These are phyloP conservation scores for Ophiocytium majus DNA, from an alignment of 352 stramenopile genomes.

Conservation along the genomic window DNA sequence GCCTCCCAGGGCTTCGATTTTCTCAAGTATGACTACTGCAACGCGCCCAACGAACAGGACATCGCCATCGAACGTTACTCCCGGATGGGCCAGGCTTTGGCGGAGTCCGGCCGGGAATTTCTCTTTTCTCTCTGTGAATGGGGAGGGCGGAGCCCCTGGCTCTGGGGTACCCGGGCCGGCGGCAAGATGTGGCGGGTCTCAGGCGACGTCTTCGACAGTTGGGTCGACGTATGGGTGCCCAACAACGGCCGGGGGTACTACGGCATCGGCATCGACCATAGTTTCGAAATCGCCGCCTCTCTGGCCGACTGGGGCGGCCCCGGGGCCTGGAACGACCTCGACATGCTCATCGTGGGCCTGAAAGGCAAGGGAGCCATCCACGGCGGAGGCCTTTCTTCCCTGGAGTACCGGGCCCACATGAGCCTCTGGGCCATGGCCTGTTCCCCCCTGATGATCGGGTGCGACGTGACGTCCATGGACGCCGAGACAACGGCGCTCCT, in stretches of 20 bases:
- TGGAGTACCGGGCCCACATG: not conserved
- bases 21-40: constrained; percentile 5
- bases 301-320: not conserved
- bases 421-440: not conserved
- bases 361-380: not conserved
- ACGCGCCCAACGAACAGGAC: not conserved
- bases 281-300: no score
- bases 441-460: not conserved
- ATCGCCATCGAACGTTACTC: not conserved
- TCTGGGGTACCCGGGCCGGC: not conserved
- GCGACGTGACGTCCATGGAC: not conserved
- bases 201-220: not conserved
- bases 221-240: not conserved
- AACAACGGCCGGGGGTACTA: no score
- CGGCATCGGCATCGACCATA: not conserved
- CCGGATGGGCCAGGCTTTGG: not conserved
- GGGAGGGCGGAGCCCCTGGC: not conserved
- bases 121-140: not conserved
- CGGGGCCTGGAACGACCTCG: constrained; percentile 4
- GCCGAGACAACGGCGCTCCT: not conserved
- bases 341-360: constrained; percentile 1
- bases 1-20: not conserved
- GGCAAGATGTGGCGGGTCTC: not conserved
- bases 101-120: not conserved
- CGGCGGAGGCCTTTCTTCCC: not conserved